Evolutionary conservation across 305 asterid genomes (phyloP).

Genomic region (Stenogyne calaminthoides): DNA sequence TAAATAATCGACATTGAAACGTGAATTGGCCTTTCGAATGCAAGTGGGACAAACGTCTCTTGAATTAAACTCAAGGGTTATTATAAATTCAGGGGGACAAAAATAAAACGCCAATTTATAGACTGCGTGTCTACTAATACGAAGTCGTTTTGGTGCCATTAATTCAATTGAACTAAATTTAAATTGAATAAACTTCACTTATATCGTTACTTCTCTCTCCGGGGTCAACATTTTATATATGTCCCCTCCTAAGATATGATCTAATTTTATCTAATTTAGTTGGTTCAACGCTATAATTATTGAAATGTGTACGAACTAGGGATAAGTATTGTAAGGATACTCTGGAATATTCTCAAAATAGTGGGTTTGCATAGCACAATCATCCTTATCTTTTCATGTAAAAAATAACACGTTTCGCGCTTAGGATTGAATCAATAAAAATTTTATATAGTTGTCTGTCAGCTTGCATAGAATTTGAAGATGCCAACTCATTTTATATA

Average conservation of each 20-base stretch:
- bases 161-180: slow-evolving; percentile 8
- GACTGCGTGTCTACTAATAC: slow-evolving; percentile 12
- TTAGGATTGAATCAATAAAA: neutral
- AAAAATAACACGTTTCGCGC: neutral
- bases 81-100: slow-evolving; percentile 15
- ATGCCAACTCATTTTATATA: neutral
- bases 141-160: slow-evolving; percentile 28
- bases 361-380: neutral
- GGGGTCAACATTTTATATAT: slow-evolving; percentile 24
- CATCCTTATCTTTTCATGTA: neutral
- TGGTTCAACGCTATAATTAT: slow-evolving; percentile 22
- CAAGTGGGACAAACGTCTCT: slow-evolving; percentile 37
- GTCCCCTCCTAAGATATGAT: neutral
- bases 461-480: neutral
- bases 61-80: slow-evolving; percentile 22
- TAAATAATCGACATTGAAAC: neutral
- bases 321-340: slow-evolving; percentile 7
- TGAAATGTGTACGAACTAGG: slow-evolving; percentile 5
- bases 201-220: slow-evolving; percentile 22
- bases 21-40: slow-evolving; percentile 36
- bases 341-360: slow-evolving; percentile 15
- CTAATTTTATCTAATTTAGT: slow-evolving; percentile 2
- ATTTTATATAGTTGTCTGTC: neutral
- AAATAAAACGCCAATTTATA: slow-evolving; percentile 8
- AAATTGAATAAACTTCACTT: slow-evolving; percentile 23